Percentiles rank a stretch among this genome's conserved stretches.
phyloP scores from a whole-genome alignment of 805 yeast genomes.

The Wickerhamiella siamensis region DNA sequence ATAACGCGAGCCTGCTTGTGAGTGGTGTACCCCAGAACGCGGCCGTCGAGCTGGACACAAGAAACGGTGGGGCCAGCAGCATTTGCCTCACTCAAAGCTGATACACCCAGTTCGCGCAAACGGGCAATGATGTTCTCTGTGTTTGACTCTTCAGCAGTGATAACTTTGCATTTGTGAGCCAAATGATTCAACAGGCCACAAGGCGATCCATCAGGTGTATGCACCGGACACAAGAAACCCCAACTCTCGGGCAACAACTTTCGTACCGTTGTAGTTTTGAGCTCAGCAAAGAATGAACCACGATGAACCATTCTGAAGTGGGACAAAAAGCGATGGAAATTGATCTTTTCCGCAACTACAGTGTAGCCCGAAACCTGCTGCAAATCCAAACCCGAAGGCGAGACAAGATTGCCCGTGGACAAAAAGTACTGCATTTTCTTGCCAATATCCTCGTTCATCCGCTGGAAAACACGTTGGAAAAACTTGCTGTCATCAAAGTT shows the following conservation, averaged over 20 bases:
- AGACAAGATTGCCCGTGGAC: conserved; percentile 92
- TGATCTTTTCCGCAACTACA: conserved; percentile 96
- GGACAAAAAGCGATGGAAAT: conserved; percentile 91
- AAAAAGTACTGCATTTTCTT: conserved; percentile 85
- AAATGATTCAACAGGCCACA: conserved; percentile 96
- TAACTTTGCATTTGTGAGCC: conserved; percentile 83
- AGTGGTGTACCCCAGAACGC: conserved; percentile 84
- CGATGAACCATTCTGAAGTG: conserved; percentile 99
- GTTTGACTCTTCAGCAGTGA: conserved; percentile 33
- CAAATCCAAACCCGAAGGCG: conserved; percentile 92
- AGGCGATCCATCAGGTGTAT: conserved; percentile 99
- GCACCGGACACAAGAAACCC: conserved; percentile 98
- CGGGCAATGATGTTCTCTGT: conserved; percentile 25
- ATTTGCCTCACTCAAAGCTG: conserved; percentile 66
- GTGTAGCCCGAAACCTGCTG: conserved; percentile 98
- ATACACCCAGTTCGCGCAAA: conserved; percentile 59
- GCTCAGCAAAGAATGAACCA: conserved; percentile 97
- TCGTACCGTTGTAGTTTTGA: conserved; percentile 94
- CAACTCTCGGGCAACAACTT: conserved; percentile 93
- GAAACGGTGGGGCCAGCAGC: conserved; percentile 80
- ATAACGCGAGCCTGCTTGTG: conserved; percentile 76
- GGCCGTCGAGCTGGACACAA: conserved; percentile 90
- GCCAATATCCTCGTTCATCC: conserved; percentile 87
- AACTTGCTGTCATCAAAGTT: conserved; percentile 76
- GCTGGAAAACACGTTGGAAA: conserved; percentile 59